Base-by-base conservation (phyloP, 495 filamentous ascomycete species). In the Penicillium dipodomyicola region DNA sequence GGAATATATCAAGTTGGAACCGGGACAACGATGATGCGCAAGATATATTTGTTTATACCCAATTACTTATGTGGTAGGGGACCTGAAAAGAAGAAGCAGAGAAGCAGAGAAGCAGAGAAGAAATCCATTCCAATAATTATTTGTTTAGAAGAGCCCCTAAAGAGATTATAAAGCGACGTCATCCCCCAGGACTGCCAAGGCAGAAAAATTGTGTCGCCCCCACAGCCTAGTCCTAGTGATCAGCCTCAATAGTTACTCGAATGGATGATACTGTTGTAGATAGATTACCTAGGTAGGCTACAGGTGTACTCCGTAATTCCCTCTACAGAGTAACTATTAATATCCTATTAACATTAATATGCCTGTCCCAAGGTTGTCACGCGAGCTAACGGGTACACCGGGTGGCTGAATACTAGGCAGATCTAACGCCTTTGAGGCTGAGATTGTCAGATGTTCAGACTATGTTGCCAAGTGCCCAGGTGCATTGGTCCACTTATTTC, bases 151-250 rank as follows among this genome's bases (percentile, higher is more conserved):
- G 5, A 14, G 5, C 35, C 35, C 35, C 35, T 39, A 33, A 33
- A 7, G 33, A 37, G 33, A 39, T 33, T 33, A 14, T 17, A 11
- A 17, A 39, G 15, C 30, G 10, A 39, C 60, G 60, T 63, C 60
- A 43, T 43, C 49, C 56, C 56, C 37, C 15, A 3, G 35, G 22
- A 19, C 58, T 63, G 60, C 60, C 60, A 63, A 63, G 56, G 60
- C 43, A 59, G 23, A 17, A 41, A 60, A 56, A 33, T 11, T 23
- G 41, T 23, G 19, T n/a, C 10, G 5, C 19, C 17, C 19, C 19
- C 41, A 23, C 41, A 43, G 41, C 9, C 15, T 39, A 12, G 19
- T 43, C 4, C 5, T 4, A 43, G 2, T 11, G 41, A 43, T 43
- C 19, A 14, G 10, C 41, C 17, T 22, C 11, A 23, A 20, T 2